These are phyloP conservation scores for Macrolepiota fuliginosa DNA, from an alignment of 768 basidiomycete species.

Conservation along the genomic window DNA sequence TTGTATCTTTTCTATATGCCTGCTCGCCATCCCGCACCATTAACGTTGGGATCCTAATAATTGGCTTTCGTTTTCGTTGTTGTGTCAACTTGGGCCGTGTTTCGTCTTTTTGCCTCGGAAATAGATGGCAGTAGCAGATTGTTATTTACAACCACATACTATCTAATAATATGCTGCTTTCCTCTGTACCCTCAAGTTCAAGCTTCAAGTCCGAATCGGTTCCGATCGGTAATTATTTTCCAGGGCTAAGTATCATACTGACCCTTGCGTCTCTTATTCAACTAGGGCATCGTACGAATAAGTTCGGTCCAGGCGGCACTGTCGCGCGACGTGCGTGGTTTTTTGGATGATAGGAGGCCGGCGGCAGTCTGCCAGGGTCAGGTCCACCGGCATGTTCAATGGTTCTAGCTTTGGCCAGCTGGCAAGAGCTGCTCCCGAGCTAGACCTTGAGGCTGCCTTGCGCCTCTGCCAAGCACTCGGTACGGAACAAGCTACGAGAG, in stretches of 20 bases:
- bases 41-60: not conserved
- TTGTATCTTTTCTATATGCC: not conserved
- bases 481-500: not conserved
- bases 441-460: not conserved
- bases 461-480: not conserved
- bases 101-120: not conserved
- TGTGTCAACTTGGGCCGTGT: not conserved
- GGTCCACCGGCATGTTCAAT: no score
- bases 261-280: not conserved
- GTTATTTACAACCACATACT: slow-evolving; percentile 8
- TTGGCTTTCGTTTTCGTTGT: not conserved
- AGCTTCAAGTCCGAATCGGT: not conserved
- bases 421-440: no score
- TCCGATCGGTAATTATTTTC: not conserved
- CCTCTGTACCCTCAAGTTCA: not conserved
- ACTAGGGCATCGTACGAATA: not conserved
- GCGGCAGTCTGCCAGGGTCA: not conserved
- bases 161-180: slow-evolving; percentile 11
- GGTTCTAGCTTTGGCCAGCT: no score
- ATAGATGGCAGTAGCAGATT: slow-evolving; percentile 10
- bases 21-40: not conserved
- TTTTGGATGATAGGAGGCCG: slow-evolving; percentile 1
- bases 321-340: not conserved
- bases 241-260: not conserved
- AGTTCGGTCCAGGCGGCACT: not conserved